Evolutionary conservation across 1,139 yeast genomes (phyloP), one percentile per base, ranked within the genome.

Genomic region (Magnusiomyces suaveolens): DNA sequence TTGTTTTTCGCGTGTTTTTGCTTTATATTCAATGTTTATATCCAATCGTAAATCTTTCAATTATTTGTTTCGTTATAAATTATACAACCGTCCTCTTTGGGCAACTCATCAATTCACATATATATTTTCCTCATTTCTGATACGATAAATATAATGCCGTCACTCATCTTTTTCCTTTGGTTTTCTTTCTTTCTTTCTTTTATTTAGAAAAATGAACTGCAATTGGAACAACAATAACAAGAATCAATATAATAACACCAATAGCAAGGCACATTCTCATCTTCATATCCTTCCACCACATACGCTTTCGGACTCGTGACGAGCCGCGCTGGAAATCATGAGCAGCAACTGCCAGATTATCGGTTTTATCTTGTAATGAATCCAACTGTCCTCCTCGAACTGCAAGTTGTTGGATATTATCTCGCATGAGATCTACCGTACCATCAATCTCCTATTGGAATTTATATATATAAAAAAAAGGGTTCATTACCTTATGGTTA

Each of bases 281-380:
- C 76, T 92, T 92, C 81, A 94, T 80, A 70, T 92, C 97, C 73
- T 94, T 92, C 88, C 95, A 87, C 98, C 98, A 92, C 97, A 92
- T 92, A 69, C 89, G 96, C 72, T 90, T 94, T 75, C 99, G 86
- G 51, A 92, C 97, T 65, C 96, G 82, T 73, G 90, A 92, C 56
- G 98, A 98, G 47, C 97, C 96, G 69, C 96, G 81, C 70, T 95
- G 87, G 76, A 94, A 94, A 38, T 96, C 95, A 65, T 88, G 95
- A 6, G 99, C 98, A 53, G 90, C 81, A 53, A 84, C 88, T 46
- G 96, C 96, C 67, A 92, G 79, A 70, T 87, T 88, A 66, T 89
- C 96, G 20, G 97, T 94, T 70, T 90, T 87, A 70, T 87, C 95
- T 67, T 92, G 97, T 64, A 92, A 83, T 53, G 92, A 83, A 64